phyloP scores from a whole-genome alignment of 371 early-diverging fungal genomes.

The Syncephalastrum monosporum region DNA sequence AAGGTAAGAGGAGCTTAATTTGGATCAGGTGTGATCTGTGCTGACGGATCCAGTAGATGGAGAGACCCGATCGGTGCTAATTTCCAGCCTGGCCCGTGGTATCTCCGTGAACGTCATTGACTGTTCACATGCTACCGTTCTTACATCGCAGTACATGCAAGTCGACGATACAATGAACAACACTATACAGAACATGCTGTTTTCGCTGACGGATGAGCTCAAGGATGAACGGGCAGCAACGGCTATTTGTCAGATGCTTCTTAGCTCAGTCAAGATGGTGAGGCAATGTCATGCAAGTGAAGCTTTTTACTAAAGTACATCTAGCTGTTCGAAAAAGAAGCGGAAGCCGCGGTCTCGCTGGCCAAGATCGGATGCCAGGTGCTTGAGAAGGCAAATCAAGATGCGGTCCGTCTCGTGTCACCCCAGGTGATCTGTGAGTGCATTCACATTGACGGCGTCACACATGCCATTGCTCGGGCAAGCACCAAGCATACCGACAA shows the following conservation, averaged over 20 bases:
- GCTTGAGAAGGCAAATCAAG: conserved; percentile 21
- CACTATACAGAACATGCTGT: conserved; percentile 30
- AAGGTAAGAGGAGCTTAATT: neutral
- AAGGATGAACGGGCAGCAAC: conserved; percentile 31
- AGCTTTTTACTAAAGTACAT: too few species aligned
- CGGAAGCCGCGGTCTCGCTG: conserved; percentile 4
- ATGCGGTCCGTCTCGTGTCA: conserved; percentile 21
- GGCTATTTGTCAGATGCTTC: conserved; percentile 32
- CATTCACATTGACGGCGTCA: conserved; percentile 41
- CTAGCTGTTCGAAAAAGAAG: conserved; percentile 36
- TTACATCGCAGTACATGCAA: conserved; percentile 44
- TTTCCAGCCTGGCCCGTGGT: conserved; percentile 33
- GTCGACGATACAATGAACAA: conserved; percentile 48
- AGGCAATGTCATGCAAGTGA: neutral
- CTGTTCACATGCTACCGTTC: conserved; percentile 25
- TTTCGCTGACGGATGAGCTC: conserved; percentile 38
- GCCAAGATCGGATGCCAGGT: conserved; percentile 28
- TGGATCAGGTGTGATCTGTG: too few species aligned
- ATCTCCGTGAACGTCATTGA: conserved; percentile 45
- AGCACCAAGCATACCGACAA: conserved; percentile 21
- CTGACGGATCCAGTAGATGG: neutral
- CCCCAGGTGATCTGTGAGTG: conserved; percentile 30
- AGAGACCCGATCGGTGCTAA: conserved; percentile 9
- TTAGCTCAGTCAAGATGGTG: conserved; percentile 47
- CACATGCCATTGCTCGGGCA: conserved; percentile 30